These are phyloP conservation scores for Pelargonium cotyledonis DNA, from an alignment of 441 rosid species.

Conservation along the genomic window DNA sequence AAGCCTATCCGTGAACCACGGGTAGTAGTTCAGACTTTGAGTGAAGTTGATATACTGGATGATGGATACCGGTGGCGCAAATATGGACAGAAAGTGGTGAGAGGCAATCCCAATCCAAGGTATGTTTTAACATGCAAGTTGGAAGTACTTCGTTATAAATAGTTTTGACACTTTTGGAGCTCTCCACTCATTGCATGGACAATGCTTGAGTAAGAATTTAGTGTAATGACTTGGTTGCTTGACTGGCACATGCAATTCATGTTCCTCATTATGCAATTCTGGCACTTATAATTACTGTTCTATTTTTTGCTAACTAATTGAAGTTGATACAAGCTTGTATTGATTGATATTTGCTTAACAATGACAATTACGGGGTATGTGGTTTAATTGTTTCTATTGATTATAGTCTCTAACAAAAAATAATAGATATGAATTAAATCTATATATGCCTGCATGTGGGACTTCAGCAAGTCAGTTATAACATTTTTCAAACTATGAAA, in stretches of 20 bases:
- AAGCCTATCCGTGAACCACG: slow-evolving; percentile 94
- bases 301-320: background rate
- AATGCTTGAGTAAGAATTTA: slow-evolving; percentile 5
- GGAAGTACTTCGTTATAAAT: background rate
- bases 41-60: slow-evolving; percentile 96
- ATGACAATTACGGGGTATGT: background rate
- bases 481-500: background rate
- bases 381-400: background rate
- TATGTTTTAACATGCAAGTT: slow-evolving; percentile 17
- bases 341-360: background rate
- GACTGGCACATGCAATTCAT: slow-evolving; percentile 1
- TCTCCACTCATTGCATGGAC: background rate
- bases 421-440: background rate
- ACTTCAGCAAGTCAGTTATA: background rate
- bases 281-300: background rate
- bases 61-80: slow-evolving; percentile 99
- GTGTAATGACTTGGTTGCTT: slow-evolving; percentile 9
- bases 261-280: background rate
- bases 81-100: slow-evolving; percentile 97
- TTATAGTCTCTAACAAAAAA: background rate
- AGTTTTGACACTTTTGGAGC: slow-evolving; percentile 3
- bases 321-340: background rate
- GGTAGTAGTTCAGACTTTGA: slow-evolving; percentile 89
- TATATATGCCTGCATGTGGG: background rate
- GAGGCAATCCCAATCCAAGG: slow-evolving; percentile 99